phyloP scores from a whole-genome alignment of 345 rosid species.

The Capsella bursapastoris region DNA sequence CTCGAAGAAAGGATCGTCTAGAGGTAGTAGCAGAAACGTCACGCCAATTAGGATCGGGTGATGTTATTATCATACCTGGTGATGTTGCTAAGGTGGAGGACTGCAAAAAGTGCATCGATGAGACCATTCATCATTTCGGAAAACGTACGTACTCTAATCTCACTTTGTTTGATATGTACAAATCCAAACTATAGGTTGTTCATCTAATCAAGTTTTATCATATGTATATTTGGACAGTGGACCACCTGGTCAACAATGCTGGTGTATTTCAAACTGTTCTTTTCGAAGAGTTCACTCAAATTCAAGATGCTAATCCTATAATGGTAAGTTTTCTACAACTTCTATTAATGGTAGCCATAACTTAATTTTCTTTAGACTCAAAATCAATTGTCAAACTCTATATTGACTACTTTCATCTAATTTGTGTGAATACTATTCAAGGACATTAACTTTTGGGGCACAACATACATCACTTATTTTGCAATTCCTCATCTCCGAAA shows the following conservation, averaged over 20 bases:
- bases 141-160: too few species aligned
- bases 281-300: slow-evolving; percentile 32
- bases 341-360: too few species aligned
- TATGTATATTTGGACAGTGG: too few species aligned
- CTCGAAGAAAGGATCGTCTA: slow-evolving; percentile 39
- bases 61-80: slow-evolving; percentile 39
- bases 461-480: slow-evolving; percentile 47
- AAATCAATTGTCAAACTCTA: too few species aligned
- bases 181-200: too few species aligned
- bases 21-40: slow-evolving; percentile 38
- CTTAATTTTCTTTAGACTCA: too few species aligned
- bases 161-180: too few species aligned
- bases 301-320: slow-evolving; percentile 6
- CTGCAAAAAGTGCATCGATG: slow-evolving; percentile 41
- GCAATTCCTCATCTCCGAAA: slow-evolving; percentile 56
- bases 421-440: slow-evolving; percentile 23
- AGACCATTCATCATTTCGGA: slow-evolving; percentile 38
- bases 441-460: slow-evolving; percentile 63
- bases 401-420: background rate
- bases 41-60: slow-evolving; percentile 40
- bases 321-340: too few species aligned
- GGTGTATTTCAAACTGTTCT: slow-evolving; percentile 9
- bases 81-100: slow-evolving; percentile 43
- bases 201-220: too few species aligned
- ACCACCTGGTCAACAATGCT: slow-evolving; percentile 48